Percentiles rank a stretch among this genome's conserved stretches.
phyloP scores from a whole-genome alignment of 2,329 filamentous ascomycete genomes.

The Xylariaceae sp. region DNA sequence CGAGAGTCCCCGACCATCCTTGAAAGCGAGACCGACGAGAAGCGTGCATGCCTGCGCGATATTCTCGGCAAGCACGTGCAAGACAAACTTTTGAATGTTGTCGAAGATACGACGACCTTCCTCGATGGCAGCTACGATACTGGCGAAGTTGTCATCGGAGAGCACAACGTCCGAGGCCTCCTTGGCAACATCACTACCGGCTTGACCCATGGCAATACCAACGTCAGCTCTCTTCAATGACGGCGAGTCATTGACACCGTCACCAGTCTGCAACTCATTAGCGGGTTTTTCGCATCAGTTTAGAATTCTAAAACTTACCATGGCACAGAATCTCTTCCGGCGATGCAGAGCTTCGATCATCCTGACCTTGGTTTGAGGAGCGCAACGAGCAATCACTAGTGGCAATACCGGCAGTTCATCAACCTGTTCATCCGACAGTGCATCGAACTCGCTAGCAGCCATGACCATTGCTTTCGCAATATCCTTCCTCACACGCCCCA shows the following conservation, averaged over 20 bases:
- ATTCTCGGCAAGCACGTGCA: conserved; percentile 66
- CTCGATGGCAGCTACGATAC: conserved; percentile 66
- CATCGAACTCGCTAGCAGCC: conserved; percentile 61
- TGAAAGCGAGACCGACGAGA: conserved; percentile 68
- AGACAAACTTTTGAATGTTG: conserved; percentile 72
- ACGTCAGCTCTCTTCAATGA: conserved; percentile 67
- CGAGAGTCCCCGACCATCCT: conserved; percentile 58
- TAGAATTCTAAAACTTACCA: conserved; percentile 37
- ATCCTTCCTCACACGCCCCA: conserved; percentile 51
- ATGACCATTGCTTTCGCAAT: conserved; percentile 57
- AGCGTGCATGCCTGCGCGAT: conserved; percentile 67
- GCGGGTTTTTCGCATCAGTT: conserved; percentile 34
- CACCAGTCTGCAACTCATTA: conserved; percentile 46
- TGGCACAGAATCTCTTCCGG: conserved; percentile 60
- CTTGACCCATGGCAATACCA: conserved; percentile 60
- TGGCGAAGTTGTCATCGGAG: conserved; percentile 71
- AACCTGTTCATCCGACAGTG: conserved; percentile 58
- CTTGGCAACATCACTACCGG: conserved; percentile 62
- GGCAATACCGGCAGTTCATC: conserved; percentile 61
- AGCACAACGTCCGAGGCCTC: conserved; percentile 63
- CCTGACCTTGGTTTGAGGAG: conserved; percentile 66
- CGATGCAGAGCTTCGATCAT: conserved; percentile 72
- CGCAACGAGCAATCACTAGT: conserved; percentile 65
- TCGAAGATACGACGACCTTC: conserved; percentile 70
- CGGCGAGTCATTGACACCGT: conserved; percentile 71